Evolutionary conservation across 202 grass and related monocot genomes (phyloP), one percentile per base, ranked within the genome.

Genomic region (Elaeis oleifera): DNA sequence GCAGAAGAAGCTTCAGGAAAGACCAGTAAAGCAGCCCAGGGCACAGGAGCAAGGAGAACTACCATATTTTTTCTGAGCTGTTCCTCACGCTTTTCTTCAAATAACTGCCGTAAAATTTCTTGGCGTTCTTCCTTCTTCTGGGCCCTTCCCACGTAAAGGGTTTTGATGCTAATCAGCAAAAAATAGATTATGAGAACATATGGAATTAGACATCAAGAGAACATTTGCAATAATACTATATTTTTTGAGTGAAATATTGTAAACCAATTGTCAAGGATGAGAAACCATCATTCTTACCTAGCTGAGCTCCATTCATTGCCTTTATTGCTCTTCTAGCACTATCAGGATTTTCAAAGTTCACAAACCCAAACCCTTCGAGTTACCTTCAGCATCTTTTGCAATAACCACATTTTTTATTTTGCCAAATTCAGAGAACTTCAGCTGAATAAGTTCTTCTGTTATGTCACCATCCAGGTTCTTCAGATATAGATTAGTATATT

Each of bases 391-490:
- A 67, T 78, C 79, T 50, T 60, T 97, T 62, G 76, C 74, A 69
- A 92, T 92, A 63, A 79, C 86, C 51, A 89, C 72, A 60, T 74
- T 92, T 26, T 61, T 57, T 79, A 97, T 75, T 8, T 49, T 24
- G 23, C 85, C 88, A 61, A 78, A 89, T 51, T 82, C 65, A 64
- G 84, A 92, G 59, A 97, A 92, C 58, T 92, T 89, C 18, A 89
- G 69, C 50, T 71, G 80, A 58, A 97, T 81, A 53, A 92, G 88
- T 20, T 92, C 84, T 52, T 89, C 94, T 4, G 80, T 90, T 59
- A 97, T 92, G 65, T 97, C 85, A 14, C 84, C 65, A 49, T 97
- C 88, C 3, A 97, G 51, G 65, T 97, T 91, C 69, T 97, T 97
- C 74, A 92, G 86, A 21, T 92, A 92, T 0, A 97, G 26, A 53